Conservation (phyloP, 768 basidiomycete species). For the Cantharellus anzutake region DNA sequence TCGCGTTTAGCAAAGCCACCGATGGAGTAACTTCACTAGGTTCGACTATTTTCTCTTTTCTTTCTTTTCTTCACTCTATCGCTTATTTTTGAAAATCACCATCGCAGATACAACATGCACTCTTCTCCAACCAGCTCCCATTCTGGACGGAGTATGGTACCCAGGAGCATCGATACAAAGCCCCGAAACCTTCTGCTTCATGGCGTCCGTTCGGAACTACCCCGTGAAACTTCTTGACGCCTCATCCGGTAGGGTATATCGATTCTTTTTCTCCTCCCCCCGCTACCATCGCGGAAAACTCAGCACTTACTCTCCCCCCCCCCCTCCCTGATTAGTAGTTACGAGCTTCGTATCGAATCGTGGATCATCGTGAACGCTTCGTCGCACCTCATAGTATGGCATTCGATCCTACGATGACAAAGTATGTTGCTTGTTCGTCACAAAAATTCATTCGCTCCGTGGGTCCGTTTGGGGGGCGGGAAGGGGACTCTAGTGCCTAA, state of each 20-base stretch:
- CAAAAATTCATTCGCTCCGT: no score
- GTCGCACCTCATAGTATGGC: constrained; percentile 71
- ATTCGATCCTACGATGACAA: constrained; percentile 50
- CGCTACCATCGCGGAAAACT: neutral
- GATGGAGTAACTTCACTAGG: neutral
- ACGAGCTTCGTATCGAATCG: constrained; percentile 77
- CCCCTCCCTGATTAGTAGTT: constrained; percentile 28
- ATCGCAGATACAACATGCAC: neutral
- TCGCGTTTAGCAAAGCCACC: neutral
- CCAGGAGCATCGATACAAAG: constrained; percentile 44
- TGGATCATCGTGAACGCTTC: constrained; percentile 86
- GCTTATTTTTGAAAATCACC: no score
- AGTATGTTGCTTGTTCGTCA: constrained; percentile 21
- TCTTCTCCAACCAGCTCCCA: constrained; percentile 41
- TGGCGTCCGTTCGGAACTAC: constrained; percentile 64
- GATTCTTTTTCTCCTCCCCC: neutral
- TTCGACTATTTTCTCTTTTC: neutral
- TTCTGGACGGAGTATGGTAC: constrained; percentile 74
- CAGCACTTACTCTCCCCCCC: neutral
- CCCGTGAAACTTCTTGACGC: constrained; percentile 79
- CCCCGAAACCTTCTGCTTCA: constrained; percentile 59
- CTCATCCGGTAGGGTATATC: constrained; percentile 41
- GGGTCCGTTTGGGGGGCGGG: no score
- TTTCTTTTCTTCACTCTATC: no score
- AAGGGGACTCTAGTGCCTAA: no score